These are phyloP conservation scores for Clonostachys chloroleuca DNA, from an alignment of 2,329 filamentous ascomycete species.

Conservation along the genomic window DNA sequence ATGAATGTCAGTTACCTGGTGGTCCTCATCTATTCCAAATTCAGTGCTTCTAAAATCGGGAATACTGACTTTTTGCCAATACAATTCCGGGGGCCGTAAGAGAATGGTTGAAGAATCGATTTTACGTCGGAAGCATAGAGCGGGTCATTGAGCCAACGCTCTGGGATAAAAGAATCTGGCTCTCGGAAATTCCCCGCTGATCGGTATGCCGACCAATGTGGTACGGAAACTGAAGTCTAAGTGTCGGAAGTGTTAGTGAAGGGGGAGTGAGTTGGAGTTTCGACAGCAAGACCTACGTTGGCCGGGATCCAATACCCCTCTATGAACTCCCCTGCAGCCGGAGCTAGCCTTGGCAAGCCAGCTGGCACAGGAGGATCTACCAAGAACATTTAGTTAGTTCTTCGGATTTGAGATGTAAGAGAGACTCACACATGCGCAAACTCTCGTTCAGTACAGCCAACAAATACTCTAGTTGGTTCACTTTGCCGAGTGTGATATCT, in stretches of 20 bases:
- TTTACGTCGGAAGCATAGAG: slow-evolving; percentile 12
- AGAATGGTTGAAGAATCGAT: slow-evolving; percentile 18
- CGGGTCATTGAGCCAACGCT: slow-evolving; percentile 23
- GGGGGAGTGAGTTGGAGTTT: too few relatives aligned
- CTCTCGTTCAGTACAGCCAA: slow-evolving; percentile 24
- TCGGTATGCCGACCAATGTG: too few relatives aligned
- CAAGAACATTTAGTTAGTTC: background rate
- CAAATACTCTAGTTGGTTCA: slow-evolving; percentile 28
- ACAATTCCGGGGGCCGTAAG: slow-evolving; percentile 8
- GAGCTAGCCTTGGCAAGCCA: background rate
- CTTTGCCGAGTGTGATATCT: slow-evolving; percentile 18
- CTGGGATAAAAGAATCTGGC: slow-evolving; percentile 26
- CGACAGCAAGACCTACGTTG: too few relatives aligned
- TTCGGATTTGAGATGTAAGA: too few relatives aligned
- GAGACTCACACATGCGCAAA: slow-evolving; percentile 26
- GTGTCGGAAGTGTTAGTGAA: background rate
- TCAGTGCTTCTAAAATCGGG: too few relatives aligned
- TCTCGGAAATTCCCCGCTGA: slow-evolving; percentile 15
- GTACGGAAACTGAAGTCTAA: too few relatives aligned
- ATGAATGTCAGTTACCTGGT: too few relatives aligned
- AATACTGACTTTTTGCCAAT: slow-evolving; percentile 4
- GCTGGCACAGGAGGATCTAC: slow-evolving; percentile 7
- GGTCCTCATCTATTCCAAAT: too few relatives aligned
- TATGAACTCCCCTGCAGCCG: background rate
- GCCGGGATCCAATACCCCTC: background rate